These are phyloP conservation scores for Kazachstania sp. DNA, from an alignment of 1,139 yeast species.

Conservation along the genomic window DNA sequence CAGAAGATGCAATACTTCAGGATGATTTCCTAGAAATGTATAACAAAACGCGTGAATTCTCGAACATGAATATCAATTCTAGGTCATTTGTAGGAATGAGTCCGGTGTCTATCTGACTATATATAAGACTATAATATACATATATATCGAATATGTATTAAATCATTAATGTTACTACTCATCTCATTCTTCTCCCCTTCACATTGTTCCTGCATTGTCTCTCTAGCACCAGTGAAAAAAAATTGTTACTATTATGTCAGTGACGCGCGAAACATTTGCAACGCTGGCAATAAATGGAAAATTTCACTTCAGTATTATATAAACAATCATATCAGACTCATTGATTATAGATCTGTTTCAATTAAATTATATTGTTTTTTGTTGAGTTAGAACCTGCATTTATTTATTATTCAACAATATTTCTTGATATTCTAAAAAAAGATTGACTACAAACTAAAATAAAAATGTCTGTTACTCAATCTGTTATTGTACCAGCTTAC, in stretches of 20 bases:
- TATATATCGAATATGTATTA: too few species aligned
- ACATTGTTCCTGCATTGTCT: too few species aligned
- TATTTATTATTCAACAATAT: not conserved
- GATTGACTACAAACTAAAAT: not conserved
- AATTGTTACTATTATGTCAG: not conserved
- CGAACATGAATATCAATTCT: too few species aligned
- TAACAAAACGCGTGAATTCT: too few species aligned
- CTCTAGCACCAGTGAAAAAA: not conserved
- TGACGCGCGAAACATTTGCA: not conserved
- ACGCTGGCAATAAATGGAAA: not conserved
- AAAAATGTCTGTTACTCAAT: slow-evolving; percentile 33
- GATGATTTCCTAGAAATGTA: too few species aligned
- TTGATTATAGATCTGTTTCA: not conserved
- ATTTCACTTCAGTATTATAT: not conserved
- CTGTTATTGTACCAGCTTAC: slow-evolving; percentile 41
- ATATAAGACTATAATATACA: too few species aligned
- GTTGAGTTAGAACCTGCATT: not conserved
- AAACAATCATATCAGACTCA: not conserved
- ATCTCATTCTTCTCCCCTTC: too few species aligned
- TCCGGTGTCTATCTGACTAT: too few species aligned
- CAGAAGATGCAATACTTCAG: too few species aligned
- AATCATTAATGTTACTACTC: too few species aligned
- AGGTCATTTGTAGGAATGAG: too few species aligned
- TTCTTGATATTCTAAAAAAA: not conserved
- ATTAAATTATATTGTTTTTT: not conserved